Evolutionary conservation across 169 alveolate species (phyloP).

Genomic region (Eimeria maxima): DNA sequence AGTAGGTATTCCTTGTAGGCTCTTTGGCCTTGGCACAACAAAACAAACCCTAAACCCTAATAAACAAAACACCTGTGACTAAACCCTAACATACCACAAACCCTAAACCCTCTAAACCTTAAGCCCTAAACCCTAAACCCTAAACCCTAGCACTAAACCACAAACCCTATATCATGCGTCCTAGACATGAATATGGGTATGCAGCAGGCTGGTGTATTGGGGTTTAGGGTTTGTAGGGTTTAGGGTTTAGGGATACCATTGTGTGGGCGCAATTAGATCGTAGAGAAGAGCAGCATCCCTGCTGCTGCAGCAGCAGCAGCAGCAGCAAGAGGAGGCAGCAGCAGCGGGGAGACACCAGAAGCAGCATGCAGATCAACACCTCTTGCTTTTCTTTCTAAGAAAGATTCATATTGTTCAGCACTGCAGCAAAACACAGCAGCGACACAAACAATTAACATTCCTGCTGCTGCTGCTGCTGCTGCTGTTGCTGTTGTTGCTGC

Average conservation of each 20-base stretch:
- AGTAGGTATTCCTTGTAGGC: background rate
- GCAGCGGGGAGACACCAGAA: background rate
- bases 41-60: background rate
- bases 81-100: background rate
- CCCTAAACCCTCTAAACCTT: background rate
- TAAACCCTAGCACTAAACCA: too few species aligned
- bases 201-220: too few species aligned
- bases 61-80: too few species aligned
- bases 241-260: background rate
- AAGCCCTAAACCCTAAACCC: too few species aligned
- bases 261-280: background rate
- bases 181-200: too few species aligned
- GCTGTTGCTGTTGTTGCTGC: too few species aligned
- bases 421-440: constrained; percentile 32
- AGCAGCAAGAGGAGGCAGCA: background rate
- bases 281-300: background rate
- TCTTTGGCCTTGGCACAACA: background rate
- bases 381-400: background rate
- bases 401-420: background rate
- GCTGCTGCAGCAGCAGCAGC: background rate
- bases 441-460: background rate
- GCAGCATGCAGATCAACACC: background rate
- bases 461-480: constrained; percentile 37
- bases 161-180: too few species aligned
- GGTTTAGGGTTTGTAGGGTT: constrained; percentile 3